These are phyloP conservation scores for Plasmodium malariae DNA, from an alignment of 169 alveolate species.

Conservation along the genomic window DNA sequence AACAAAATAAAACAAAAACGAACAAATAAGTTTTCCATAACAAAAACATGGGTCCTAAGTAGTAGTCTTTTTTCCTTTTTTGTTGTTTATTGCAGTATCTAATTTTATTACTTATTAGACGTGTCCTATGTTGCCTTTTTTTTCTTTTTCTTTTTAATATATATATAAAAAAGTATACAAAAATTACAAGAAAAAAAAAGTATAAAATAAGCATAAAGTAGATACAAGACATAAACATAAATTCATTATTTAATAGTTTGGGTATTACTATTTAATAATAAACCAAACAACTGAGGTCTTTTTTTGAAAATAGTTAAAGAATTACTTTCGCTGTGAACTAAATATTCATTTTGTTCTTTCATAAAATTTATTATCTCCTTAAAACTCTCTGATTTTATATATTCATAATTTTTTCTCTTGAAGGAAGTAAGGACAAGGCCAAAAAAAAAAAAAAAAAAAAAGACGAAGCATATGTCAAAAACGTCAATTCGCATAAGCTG, in stretches of 20 bases:
- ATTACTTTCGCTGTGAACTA: too few species aligned
- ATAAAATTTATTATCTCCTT: background rate
- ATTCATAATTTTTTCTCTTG: constrained; percentile 17
- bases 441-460: constrained; percentile 29
- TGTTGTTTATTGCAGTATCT: too few species aligned
- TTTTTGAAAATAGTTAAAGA: background rate
- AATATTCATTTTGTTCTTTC: background rate
- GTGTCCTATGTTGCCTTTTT: too few species aligned
- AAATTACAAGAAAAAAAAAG: too few species aligned
- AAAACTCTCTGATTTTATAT: background rate
- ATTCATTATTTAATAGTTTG: background rate
- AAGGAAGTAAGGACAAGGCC: background rate
- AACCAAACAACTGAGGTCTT: background rate
- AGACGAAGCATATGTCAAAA: background rate
- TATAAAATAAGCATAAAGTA: too few species aligned
- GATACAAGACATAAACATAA: background rate
- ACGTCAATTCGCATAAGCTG: background rate
- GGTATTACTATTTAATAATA: background rate
- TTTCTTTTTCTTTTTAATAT: too few species aligned
- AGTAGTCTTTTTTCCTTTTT: too few species aligned
- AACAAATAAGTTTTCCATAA: too few species aligned
- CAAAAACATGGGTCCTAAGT: too few species aligned
- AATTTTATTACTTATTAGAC: too few species aligned
- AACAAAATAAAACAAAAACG: background rate
- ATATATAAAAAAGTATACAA: too few species aligned